These are phyloP conservation scores for Boletus pseudopeckii DNA, from an alignment of 768 basidiomycete genomes.

Conservation along the genomic window DNA sequence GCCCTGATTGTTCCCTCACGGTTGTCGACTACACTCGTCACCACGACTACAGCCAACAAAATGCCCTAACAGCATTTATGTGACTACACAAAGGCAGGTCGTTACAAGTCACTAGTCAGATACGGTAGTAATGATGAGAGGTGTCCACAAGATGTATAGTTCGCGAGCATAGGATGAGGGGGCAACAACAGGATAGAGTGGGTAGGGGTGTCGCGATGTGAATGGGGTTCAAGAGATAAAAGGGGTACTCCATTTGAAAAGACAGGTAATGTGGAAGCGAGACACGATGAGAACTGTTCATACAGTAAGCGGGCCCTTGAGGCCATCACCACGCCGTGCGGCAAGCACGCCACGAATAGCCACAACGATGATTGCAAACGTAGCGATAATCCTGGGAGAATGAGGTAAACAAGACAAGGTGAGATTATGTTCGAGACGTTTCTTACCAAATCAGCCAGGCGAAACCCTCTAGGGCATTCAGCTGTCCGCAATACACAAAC, in stretches of 20 bases:
- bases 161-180: background rate
- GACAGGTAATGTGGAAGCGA: conserved; percentile 1
- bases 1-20: background rate
- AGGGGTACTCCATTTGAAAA: background rate
- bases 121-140: background rate
- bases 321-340: conserved; percentile 65
- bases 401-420: background rate
- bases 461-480: conserved; percentile 73
- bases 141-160: conserved; percentile 9
- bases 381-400: conserved; percentile 55
- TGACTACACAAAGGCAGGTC: background rate
- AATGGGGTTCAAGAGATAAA: conserved; percentile 1
- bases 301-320: conserved; percentile 51
- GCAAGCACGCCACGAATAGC: conserved; percentile 58
- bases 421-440: background rate
- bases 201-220: conserved; percentile 16
- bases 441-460: conserved; percentile 73
- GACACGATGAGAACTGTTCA: conserved; percentile 8
- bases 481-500: conserved; percentile 67
- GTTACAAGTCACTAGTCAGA: background rate
- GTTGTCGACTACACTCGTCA: background rate
- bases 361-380: conserved; percentile 55
- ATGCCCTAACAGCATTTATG: background rate
- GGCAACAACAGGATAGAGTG: conserved; percentile 1
- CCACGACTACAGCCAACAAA: background rate